These are phyloP conservation scores for Zygnema cylindricum DNA, from an alignment of 139 green algal genomes.

Conservation along the genomic window DNA sequence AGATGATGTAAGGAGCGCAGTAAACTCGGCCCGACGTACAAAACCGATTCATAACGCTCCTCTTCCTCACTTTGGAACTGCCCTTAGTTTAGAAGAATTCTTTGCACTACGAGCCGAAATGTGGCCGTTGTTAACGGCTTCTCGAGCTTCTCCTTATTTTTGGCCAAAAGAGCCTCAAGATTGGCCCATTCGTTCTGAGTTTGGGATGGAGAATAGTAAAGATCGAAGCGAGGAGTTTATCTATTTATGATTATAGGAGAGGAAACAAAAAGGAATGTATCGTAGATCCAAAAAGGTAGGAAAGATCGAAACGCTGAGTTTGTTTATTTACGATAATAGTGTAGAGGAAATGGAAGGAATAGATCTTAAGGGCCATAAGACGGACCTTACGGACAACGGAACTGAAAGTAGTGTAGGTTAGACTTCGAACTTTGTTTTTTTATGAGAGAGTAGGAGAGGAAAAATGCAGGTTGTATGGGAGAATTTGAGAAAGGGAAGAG, in stretches of 20 bases:
- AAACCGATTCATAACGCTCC: background rate
- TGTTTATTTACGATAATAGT: no score
- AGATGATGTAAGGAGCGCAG: constrained; percentile 3
- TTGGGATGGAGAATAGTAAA: background rate
- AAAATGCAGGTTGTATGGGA: no score
- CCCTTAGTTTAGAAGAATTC: constrained; percentile 25
- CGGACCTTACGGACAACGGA: no score
- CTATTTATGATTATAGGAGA: background rate
- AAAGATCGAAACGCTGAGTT: no score
- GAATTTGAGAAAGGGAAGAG: no score
- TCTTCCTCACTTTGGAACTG: constrained; percentile 11
- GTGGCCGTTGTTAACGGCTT: constrained; percentile 34
- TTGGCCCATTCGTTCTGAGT: constrained; percentile 5
- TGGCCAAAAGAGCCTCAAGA: constrained; percentile 18
- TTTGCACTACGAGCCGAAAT: constrained; percentile 30
- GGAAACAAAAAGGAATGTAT: no score
- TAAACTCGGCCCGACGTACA: background rate
- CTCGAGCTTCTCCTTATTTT: constrained; percentile 14
- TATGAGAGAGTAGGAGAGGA: no score
- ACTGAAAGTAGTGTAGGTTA: no score
- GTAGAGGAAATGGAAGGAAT: no score
- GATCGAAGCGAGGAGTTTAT: background rate
- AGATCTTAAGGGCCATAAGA: no score
- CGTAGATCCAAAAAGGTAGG: no score
- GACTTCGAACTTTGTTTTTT: no score